Conservation (phyloP, 768 basidiomycete genomes). For the Rhizopogon salebrosus region DNA sequence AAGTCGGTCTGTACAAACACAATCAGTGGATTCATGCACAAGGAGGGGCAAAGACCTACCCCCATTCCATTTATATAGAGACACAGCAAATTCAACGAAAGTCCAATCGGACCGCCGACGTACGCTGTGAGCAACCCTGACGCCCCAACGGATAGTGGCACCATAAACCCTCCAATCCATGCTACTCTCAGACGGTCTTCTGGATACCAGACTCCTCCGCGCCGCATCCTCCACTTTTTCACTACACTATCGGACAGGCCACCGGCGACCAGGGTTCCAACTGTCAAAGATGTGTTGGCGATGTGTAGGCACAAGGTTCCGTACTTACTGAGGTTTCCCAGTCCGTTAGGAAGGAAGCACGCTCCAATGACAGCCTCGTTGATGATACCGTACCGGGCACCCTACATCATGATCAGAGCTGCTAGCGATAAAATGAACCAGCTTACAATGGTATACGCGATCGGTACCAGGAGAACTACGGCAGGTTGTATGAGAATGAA, state of each 20-base stretch:
- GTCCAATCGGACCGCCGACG: slow-evolving; percentile 39
- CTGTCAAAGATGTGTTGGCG: slow-evolving; percentile 23
- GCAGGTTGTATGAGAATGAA: neutral
- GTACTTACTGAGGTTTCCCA: slow-evolving; percentile 30
- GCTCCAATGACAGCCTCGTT: slow-evolving; percentile 32
- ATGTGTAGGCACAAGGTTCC: neutral
- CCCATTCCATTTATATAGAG: slow-evolving; percentile 59
- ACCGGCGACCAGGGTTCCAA: slow-evolving; percentile 54
- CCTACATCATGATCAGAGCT: slow-evolving; percentile 14
- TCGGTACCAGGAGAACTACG: slow-evolving; percentile 27
- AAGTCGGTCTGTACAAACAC: slow-evolving; percentile 38
- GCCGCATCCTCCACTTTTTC: slow-evolving; percentile 36
- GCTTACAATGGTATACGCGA: slow-evolving; percentile 33
- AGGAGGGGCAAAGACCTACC: slow-evolving; percentile 28
- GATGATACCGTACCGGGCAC: slow-evolving; percentile 28
- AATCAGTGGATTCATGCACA: neutral
- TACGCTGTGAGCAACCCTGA: slow-evolving; percentile 43
- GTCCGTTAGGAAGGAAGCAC: slow-evolving; percentile 29
- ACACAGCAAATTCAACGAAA: slow-evolving; percentile 42
- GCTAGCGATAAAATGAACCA: neutral
- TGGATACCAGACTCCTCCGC: slow-evolving; percentile 52
- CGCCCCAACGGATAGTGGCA: slow-evolving; percentile 43
- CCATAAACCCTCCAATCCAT: slow-evolving; percentile 38
- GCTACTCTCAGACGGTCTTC: slow-evolving; percentile 56
- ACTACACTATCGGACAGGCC: slow-evolving; percentile 49